These are phyloP conservation scores for Botrytis porri DNA, from an alignment of 2,329 filamentous ascomycete genomes.

Conservation along the genomic window DNA sequence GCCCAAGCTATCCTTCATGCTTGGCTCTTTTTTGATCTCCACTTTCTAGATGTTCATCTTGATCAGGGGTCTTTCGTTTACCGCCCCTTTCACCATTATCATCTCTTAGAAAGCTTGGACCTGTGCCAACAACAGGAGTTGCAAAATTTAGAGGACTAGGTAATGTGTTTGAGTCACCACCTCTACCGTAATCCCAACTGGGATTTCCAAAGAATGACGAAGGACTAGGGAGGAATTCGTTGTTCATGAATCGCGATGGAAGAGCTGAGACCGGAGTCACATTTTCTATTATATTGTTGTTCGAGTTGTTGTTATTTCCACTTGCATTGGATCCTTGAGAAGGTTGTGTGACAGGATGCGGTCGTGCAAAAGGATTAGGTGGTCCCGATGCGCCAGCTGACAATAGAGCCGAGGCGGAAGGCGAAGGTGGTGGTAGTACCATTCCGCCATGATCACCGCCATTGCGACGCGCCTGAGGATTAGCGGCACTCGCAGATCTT, in stretches of 20 bases:
- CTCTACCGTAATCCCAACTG: constrained; percentile 73
- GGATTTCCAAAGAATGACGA: constrained; percentile 75
- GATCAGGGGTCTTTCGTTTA: constrained; percentile 22
- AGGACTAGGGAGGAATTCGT: constrained; percentile 83
- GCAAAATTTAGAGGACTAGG: constrained; percentile 91
- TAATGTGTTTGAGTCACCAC: constrained; percentile 75
- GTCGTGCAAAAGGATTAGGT: constrained; percentile 91
- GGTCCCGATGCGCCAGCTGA: constrained; percentile 90
- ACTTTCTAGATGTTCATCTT: constrained; percentile 12
- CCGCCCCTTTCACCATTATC: constrained; percentile 41
- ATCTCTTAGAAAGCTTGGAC: constrained; percentile 61
- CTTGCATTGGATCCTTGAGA: constrained; percentile 36
- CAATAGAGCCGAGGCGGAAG: constrained; percentile 72
- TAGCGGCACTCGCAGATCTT: constrained; percentile 31
- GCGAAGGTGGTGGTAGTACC: constrained; percentile 88
- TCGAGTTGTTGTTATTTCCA: constrained; percentile 43
- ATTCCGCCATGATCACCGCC: constrained; percentile 49
- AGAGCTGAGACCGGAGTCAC: constrained; percentile 85
- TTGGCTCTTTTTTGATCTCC: constrained; percentile 19
- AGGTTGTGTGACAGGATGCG: constrained; percentile 63
- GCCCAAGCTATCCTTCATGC: constrained; percentile 16
- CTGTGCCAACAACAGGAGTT: constrained; percentile 67
- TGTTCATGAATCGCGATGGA: constrained; percentile 85
- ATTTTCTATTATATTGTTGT: constrained; percentile 53
- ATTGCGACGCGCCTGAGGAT: constrained; percentile 30